These are phyloP conservation scores for Solanum neorickii DNA, from an alignment of 257 asterid species.

Conservation along the genomic window DNA sequence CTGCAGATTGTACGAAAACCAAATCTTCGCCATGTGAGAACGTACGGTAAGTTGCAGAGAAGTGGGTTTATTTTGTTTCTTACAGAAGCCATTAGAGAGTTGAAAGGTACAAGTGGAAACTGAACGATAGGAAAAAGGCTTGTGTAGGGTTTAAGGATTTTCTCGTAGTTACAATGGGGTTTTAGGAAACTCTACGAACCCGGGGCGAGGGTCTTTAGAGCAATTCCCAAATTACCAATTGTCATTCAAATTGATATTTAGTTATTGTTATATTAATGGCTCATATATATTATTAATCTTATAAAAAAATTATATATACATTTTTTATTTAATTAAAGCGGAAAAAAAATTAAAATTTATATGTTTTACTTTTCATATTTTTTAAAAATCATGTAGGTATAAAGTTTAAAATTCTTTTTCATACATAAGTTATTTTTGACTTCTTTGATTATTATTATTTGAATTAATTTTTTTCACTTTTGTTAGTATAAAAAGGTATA, in stretches of 20 bases:
- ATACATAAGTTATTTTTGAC: no score
- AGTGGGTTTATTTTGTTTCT: conserved; percentile 51
- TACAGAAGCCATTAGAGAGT: conserved; percentile 46
- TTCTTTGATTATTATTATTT: no score
- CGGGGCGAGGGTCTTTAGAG: background rate
- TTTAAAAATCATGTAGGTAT: no score
- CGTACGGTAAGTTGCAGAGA: conserved; percentile 36
- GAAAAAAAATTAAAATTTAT: no score
- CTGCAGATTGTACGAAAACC: conserved; percentile 50
- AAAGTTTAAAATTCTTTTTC: no score
- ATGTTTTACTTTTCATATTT: no score
- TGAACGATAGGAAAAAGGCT: background rate
- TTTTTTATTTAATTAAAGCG: accelerated
- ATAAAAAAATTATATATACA: accelerated
- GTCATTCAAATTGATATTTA: no score
- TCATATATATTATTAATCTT: accelerated
- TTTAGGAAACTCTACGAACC: background rate
- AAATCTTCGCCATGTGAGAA: conserved; percentile 48
- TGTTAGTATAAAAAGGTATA: no score
- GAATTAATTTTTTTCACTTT: no score
- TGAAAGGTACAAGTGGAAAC: background rate
- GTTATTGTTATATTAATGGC: background rate
- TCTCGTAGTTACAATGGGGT: background rate
- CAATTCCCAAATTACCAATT: background rate
- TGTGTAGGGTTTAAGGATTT: background rate